These are phyloP conservation scores for Ustilago lituana DNA, from an alignment of 1,284 basidiomycete species.

Conservation along the genomic window DNA sequence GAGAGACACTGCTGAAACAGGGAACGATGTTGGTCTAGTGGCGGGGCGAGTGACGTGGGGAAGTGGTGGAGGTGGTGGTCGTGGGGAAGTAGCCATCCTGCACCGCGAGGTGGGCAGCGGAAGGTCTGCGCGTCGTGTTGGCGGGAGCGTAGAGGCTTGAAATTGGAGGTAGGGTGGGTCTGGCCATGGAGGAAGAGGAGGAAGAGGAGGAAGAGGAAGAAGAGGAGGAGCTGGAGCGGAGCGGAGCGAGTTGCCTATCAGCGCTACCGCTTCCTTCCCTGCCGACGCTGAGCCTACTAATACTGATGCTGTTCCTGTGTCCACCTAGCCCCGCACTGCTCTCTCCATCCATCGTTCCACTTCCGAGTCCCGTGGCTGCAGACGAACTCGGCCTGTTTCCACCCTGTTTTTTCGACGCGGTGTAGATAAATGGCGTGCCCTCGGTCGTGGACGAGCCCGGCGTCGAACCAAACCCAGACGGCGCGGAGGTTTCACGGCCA, in stretches of 20 bases:
- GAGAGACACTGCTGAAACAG: no score
- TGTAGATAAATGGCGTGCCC: constrained; percentile 6
- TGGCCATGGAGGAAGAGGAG: background rate
- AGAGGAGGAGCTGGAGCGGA: background rate
- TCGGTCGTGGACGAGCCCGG: constrained; percentile 19
- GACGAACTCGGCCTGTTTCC: background rate
- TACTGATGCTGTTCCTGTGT: background rate
- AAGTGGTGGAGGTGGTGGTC: no score
- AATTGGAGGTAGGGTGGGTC: constrained; percentile 2
- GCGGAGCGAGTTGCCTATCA: background rate
- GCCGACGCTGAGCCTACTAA: no score
- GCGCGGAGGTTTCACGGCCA: constrained; percentile 9
- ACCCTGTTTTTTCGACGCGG: background rate
- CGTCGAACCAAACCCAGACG: constrained; percentile 3
- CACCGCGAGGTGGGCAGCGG: no score
- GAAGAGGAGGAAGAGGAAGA: background rate
- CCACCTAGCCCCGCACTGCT: background rate
- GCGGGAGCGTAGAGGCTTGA: constrained; percentile 3
- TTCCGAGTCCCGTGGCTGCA: background rate
- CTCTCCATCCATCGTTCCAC: no score
- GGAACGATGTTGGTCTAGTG: no score
- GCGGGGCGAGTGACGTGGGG: no score
- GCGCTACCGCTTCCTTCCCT: no score
- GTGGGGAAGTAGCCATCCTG: no score
- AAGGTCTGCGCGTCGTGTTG: no score